phyloP scores from a whole-genome alignment of 2,329 filamentous ascomycete species.

The Alternaria brassicae region DNA sequence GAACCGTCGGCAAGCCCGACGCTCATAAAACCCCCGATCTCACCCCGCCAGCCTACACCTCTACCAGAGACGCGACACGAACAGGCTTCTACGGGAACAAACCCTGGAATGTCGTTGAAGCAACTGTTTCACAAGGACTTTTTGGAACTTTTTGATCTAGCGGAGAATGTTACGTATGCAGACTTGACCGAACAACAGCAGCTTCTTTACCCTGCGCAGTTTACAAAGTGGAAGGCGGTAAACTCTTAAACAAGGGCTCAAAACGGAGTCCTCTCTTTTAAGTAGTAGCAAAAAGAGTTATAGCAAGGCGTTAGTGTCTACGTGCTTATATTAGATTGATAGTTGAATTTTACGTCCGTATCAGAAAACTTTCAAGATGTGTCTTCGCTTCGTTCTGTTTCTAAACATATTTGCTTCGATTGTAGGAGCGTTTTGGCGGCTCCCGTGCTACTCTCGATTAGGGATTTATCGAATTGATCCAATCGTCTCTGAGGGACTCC shows the following conservation, averaged over 20 bases:
- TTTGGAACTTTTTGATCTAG: conserved; percentile 11
- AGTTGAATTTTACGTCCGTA: no score
- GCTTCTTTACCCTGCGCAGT: conserved; percentile 15
- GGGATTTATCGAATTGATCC: conserved; percentile 80
- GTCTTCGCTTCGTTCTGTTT: no score
- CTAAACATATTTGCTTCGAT: neutral
- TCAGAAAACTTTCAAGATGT: no score
- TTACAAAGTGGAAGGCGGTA: conserved; percentile 12
- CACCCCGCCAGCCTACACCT: neutral
- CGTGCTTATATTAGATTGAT: no score
- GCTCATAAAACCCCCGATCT: neutral
- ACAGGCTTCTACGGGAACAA: conserved; percentile 3
- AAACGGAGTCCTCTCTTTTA: no score
- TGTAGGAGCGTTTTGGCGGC: conserved; percentile 77
- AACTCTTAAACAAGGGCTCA: conserved; percentile 1
- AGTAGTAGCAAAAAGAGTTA: no score
- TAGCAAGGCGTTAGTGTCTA: no score
- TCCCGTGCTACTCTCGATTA: conserved; percentile 77
- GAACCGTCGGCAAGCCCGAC: neutral
- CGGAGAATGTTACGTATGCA: conserved; percentile 1
- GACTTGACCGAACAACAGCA: conserved; percentile 16
- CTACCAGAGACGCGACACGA: neutral
- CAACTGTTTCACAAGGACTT: conserved; percentile 11
- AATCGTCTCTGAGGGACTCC: conserved; percentile 68
- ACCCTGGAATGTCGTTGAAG: neutral